Evolutionary conservation across 1,284 basidiomycete species (phyloP).

Genomic region (Trametes pubescens): DNA sequence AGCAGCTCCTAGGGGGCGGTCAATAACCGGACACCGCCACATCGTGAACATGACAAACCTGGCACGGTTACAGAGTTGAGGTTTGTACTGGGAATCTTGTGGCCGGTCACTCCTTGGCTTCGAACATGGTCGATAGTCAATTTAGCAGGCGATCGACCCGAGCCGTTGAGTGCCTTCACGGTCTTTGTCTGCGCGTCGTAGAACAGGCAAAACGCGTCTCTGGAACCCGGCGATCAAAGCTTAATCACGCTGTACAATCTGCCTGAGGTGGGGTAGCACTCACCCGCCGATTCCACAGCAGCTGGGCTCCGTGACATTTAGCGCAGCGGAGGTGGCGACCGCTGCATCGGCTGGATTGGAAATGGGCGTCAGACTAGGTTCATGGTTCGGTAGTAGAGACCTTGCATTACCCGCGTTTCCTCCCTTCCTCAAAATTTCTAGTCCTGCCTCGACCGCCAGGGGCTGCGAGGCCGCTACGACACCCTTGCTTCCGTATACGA

Average conservation of each 20-base stretch:
- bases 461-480: slow-evolving; percentile 92
- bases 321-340: slow-evolving; percentile 84
- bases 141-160: slow-evolving; percentile 85
- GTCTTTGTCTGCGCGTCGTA: slow-evolving; percentile 84
- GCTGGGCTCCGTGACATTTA: slow-evolving; percentile 89
- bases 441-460: slow-evolving; percentile 86
- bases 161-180: slow-evolving; percentile 88
- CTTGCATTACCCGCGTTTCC: slow-evolving; percentile 82
- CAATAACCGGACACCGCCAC: neutral
- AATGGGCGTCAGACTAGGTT: neutral
- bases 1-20: slow-evolving; percentile 70
- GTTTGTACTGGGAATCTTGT: slow-evolving; percentile 74
- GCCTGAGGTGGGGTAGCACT: slow-evolving; percentile 28
- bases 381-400: neutral
- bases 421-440: slow-evolving; percentile 89
- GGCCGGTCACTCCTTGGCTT: slow-evolving; percentile 72
- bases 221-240: slow-evolving; percentile 37
- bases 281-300: slow-evolving; percentile 86
- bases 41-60: slow-evolving; percentile 50
- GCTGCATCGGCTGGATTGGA: slow-evolving; percentile 67
- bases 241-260: neutral
- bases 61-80: slow-evolving; percentile 94
- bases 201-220: slow-evolving; percentile 93
- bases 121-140: slow-evolving; percentile 81
- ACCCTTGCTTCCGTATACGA: slow-evolving; percentile 88